A percentile compares a stretch with the other conserved stretches of the same genome.
Evolutionary conservation across 495 filamentous ascomycete species (phyloP).

Genomic region (Xylaria castorea): DNA sequence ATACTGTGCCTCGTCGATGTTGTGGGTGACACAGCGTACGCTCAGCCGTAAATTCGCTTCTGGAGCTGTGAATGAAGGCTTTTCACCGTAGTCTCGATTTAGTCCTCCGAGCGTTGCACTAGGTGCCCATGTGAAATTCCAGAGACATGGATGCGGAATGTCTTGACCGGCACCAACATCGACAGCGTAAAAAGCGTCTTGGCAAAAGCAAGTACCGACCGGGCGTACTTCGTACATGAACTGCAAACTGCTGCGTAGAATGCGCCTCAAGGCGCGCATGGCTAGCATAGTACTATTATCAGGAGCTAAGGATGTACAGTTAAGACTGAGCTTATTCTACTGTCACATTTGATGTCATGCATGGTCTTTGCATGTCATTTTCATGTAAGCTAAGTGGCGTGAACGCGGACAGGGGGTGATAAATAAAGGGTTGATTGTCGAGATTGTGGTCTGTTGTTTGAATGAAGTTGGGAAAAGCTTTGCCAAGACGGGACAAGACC

Average conservation of each 20-base stretch:
- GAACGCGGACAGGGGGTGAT: not conserved
- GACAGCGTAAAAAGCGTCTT: not conserved
- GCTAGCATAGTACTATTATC: not conserved
- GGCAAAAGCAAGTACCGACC: not conserved
- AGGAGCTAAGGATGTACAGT: not conserved
- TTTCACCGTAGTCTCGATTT: not conserved
- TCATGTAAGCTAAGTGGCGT: not conserved
- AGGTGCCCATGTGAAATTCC: not conserved
- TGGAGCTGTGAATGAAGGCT: not conserved
- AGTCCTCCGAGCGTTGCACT: no score
- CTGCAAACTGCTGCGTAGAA: not conserved
- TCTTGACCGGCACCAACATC: not conserved
- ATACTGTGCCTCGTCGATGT: not conserved
- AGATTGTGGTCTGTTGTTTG: not conserved
- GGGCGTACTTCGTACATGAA: not conserved
- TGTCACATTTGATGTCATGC: not conserved
- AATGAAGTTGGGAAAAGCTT: slow-evolving; percentile 13
- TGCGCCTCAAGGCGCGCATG: not conserved
- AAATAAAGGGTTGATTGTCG: not conserved
- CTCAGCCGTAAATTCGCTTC: not conserved
- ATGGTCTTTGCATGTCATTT: no score
- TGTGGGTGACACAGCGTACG: not conserved
- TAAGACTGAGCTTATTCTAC: not conserved
- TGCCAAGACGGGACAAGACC: slow-evolving; percentile 13
- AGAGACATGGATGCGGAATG: not conserved